Conservation (phyloP, 768 basidiomycete species). For the Agaricus bisporus region DNA sequence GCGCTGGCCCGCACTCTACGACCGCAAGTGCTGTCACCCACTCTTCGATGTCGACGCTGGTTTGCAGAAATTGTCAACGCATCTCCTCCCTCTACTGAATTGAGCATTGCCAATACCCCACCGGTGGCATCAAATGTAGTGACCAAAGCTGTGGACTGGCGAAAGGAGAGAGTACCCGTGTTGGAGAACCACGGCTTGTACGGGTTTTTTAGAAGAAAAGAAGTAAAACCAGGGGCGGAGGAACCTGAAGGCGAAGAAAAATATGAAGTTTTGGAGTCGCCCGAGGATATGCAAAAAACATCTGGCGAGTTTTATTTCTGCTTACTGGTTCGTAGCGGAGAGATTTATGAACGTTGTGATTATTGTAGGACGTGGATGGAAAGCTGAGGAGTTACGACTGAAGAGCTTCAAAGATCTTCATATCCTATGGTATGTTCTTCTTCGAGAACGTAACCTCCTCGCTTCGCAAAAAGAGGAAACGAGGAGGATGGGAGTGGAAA, state of each 20-base stretch:
- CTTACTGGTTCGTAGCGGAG: neutral
- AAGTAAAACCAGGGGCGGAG: slow-evolving; percentile 24
- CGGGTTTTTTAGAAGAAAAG: slow-evolving; percentile 65
- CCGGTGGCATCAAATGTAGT: neutral
- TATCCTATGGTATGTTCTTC: slow-evolving; percentile 87
- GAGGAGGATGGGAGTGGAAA: slow-evolving; percentile 49
- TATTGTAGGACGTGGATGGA: slow-evolving; percentile 80
- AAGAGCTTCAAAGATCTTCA: slow-evolving; percentile 94
- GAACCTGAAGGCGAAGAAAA: slow-evolving; percentile 34
- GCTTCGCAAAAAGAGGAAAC: slow-evolving; percentile 82
- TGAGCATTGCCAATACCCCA: neutral
- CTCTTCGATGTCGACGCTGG: slow-evolving; percentile 15
- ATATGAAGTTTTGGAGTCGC: slow-evolving; percentile 43
- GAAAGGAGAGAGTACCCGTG: slow-evolving; percentile 26
- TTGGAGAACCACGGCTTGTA: slow-evolving; percentile 68
- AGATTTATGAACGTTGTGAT: neutral
- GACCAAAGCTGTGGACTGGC: slow-evolving; percentile 8
- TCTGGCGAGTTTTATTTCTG: slow-evolving; percentile 20
- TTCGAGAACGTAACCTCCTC: slow-evolving; percentile 86
- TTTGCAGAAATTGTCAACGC: slow-evolving; percentile 19
- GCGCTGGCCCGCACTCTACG: slow-evolving; percentile 14
- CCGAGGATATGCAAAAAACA: slow-evolving; percentile 21
- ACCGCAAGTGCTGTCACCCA: slow-evolving; percentile 12
- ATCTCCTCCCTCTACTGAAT: neutral
- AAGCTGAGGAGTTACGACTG: slow-evolving; percentile 74